Conservation (phyloP, 2,329 filamentous ascomycete genomes). For the Ophiostoma himal-ulmi region DNA sequence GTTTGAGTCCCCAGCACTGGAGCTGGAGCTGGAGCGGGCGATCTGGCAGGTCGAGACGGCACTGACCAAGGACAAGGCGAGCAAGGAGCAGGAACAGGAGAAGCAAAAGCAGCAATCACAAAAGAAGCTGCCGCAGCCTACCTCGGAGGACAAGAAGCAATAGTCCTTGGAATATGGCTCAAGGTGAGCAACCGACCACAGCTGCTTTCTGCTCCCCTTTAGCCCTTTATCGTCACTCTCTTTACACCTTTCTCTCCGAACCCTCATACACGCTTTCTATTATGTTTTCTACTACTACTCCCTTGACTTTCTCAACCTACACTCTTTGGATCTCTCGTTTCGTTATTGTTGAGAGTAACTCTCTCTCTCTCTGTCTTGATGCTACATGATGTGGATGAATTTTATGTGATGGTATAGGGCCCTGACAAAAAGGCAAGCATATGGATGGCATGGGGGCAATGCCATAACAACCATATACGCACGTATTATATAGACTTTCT, state of each 20-base stretch:
- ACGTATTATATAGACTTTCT: conserved; percentile 4
- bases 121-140: not conserved
- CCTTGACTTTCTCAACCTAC: not conserved
- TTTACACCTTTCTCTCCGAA: no score
- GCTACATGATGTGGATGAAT: not conserved
- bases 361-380: not conserved
- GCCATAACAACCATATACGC: not conserved
- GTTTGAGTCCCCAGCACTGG: conserved; percentile 63
- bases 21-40: conserved; percentile 67
- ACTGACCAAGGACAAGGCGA: conserved; percentile 36
- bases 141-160: not conserved
- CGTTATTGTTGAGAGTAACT: no score
- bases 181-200: no score
- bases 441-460: not conserved
- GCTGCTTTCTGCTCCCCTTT: no score
- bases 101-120: conserved; percentile 14
- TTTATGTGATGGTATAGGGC: not conserved
- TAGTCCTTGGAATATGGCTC: not conserved
- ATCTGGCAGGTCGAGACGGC: conserved; percentile 64
- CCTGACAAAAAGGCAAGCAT: not conserved
- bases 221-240: no score
- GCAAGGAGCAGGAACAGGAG: conserved; percentile 16
- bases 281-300: not conserved
- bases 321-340: not conserved
- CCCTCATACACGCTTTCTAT: not conserved